Conservation (phyloP, 1,284 basidiomycete species). For the Caloboletus inedulis region DNA sequence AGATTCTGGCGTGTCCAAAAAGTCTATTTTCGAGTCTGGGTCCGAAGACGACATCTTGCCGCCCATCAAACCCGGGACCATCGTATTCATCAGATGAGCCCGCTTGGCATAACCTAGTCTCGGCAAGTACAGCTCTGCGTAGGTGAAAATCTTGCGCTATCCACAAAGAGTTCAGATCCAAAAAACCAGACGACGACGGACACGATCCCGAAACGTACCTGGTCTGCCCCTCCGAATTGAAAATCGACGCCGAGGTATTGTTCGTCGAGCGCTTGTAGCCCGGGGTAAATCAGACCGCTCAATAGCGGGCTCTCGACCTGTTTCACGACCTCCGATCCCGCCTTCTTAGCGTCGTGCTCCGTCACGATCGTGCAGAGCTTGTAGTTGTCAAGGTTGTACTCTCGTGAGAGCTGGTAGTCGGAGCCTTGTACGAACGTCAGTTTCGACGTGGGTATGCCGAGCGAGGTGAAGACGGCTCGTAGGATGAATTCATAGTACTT, state of each 20-base stretch:
- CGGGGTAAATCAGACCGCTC: slow-evolving; percentile 92
- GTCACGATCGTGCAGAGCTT: slow-evolving; percentile 85
- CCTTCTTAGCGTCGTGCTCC: slow-evolving; percentile 97
- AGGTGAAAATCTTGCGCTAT: slow-evolving; percentile 98
- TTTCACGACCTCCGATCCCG: slow-evolving; percentile 99
- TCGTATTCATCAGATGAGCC: slow-evolving; percentile 96
- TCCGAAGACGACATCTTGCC: slow-evolving; percentile 99
- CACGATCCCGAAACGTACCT: slow-evolving; percentile 49
- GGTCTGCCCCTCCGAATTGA: slow-evolving; percentile 98
- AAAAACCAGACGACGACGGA: not conserved
- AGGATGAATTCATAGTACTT: slow-evolving; percentile 90
- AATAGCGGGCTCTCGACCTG: slow-evolving; percentile 92
- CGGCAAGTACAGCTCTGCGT: slow-evolving; percentile 94
- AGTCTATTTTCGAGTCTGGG: slow-evolving; percentile 96
- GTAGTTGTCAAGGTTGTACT: slow-evolving; percentile 97
- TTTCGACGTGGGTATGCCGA: slow-evolving; percentile 88
- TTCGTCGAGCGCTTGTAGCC: slow-evolving; percentile 95
- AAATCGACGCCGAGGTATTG: slow-evolving; percentile 96
- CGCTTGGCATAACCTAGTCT: slow-evolving; percentile 92
- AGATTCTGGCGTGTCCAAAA: slow-evolving; percentile 84
- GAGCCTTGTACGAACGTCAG: slow-evolving; percentile 88
- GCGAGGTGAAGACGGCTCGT: slow-evolving; percentile 78
- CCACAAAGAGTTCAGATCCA: slow-evolving; percentile 1
- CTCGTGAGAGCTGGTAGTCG: slow-evolving; percentile 86
- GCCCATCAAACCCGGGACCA: slow-evolving; percentile 95